Conservation (phyloP, 495 filamentous ascomycete species). For the Penicillium goetzii region DNA sequence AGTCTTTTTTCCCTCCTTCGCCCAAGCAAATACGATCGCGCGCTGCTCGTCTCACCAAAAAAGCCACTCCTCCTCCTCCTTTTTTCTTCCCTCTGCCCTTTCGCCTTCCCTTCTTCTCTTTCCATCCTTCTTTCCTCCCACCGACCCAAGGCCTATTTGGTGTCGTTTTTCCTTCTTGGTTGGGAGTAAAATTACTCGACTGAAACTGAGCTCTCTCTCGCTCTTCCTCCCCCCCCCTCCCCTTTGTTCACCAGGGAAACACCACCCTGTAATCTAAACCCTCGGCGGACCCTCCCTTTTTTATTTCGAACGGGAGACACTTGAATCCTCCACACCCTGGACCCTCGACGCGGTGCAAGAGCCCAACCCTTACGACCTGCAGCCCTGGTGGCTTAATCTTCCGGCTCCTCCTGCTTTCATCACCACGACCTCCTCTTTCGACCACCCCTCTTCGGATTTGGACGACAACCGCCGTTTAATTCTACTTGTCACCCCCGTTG, state of each 20-base stretch:
- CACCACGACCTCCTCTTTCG: slow-evolving; percentile 12
- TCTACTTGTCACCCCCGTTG: slow-evolving; percentile 16
- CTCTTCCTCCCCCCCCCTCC: not conserved
- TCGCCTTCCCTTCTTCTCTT: slow-evolving; percentile 10
- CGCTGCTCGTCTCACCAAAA: slow-evolving; percentile 23
- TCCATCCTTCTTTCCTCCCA: not conserved
- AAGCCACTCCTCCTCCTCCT: slow-evolving; percentile 2
- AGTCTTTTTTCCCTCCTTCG: slow-evolving; percentile 1
- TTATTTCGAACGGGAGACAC: not conserved
- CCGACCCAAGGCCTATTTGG: not conserved
- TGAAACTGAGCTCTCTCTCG: no score
- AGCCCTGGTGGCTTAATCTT: slow-evolving; percentile 29
- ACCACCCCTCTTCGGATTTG: slow-evolving; percentile 27
- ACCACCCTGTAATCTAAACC: not conserved
- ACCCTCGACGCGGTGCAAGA: not conserved
- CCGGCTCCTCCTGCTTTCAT: slow-evolving; percentile 28
- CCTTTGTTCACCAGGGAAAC: not conserved
- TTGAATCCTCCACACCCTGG: not conserved
- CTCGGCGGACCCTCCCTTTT: not conserved
- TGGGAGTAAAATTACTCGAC: not conserved
- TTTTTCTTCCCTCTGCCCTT: slow-evolving; percentile 18
- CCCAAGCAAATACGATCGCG: slow-evolving; percentile 17
- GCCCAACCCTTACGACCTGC: slow-evolving; percentile 14
- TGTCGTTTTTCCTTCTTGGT: not conserved
- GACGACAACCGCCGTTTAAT: slow-evolving; percentile 13